A percentile compares a stretch with the other conserved stretches of the same genome.
Conservation (phyloP, 2,329 filamentous ascomycete genomes). For the Fusarium piperis region DNA sequence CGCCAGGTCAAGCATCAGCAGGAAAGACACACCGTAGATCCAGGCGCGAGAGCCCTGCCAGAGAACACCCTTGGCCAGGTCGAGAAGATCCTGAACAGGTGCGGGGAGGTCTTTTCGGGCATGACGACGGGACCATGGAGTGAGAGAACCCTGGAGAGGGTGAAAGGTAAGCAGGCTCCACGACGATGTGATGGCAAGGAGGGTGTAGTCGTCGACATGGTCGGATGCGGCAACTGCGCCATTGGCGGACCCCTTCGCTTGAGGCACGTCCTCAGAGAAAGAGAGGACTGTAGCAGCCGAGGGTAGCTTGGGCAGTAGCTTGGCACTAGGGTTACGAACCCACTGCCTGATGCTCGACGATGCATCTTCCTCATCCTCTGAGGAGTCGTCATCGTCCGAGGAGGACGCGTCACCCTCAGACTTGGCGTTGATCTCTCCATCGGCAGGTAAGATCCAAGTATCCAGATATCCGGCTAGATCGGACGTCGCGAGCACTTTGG, state of each 20-base stretch:
- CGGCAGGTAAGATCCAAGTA: conserved; percentile 77
- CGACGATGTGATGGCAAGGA: conserved; percentile 64
- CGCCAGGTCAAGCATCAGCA: conserved; percentile 91
- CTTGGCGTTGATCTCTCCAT: conserved; percentile 47
- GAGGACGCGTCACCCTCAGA: conserved; percentile 47
- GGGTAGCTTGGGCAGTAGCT: conserved; percentile 74
- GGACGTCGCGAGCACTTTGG: conserved; percentile 78
- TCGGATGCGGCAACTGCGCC: conserved; percentile 39
- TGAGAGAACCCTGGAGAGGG: conserved; percentile 78
- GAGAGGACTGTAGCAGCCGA: conserved; percentile 73
- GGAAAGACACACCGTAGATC: conserved; percentile 86
- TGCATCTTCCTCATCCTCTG: conserved; percentile 57
- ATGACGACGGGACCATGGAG: conserved; percentile 87
- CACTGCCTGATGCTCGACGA: conserved; percentile 65
- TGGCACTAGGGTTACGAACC: conserved; percentile 76
- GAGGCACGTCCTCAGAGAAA: conserved; percentile 66
- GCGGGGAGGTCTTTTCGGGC: conserved; percentile 77
- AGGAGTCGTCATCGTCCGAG: conserved; percentile 52
- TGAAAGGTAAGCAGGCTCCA: conserved; percentile 82
- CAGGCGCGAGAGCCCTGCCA: conserved; percentile 86
- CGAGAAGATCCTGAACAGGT: conserved; percentile 77
- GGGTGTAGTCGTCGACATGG: conserved; percentile 57
- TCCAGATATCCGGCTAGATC: conserved; percentile 89
- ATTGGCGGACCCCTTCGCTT: conserved; percentile 35
- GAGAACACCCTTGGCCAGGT: conserved; percentile 83